Evolutionary conservation across 2,329 filamentous ascomycete genomes (phyloP), one percentile per base, ranked within the genome.

Genomic region (Talaromyces pinophilus): DNA sequence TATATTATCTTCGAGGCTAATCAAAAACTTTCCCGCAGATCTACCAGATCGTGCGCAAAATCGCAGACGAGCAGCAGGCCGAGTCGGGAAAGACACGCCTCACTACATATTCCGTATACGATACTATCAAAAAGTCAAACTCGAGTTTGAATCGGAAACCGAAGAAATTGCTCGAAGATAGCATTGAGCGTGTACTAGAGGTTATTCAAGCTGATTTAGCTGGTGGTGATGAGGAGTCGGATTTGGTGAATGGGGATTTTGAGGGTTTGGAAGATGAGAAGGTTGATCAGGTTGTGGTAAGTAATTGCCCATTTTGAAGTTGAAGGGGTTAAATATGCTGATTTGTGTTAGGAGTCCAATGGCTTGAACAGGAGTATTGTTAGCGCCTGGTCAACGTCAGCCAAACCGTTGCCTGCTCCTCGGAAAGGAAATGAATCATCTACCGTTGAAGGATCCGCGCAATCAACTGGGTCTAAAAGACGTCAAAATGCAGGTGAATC

Each of bases 141-240:
- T 96, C 93, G 0, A 93, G 90, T 63, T 80, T 98, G 25, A 92
- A 91, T 69, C 85, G 95, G 25, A 88, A 91, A 70, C 92, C 92
- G 46, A 96, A 95, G 77, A 89, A 88, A 68, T 83, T 90, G 0
- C 81, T 98, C 1, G 92, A 97, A 76, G 91, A 95, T 69, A 90
- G 91, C 42, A 92, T 98, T 69, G 92, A 96, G 68, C 85, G 92
- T 7, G 92, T 93, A 0, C 81, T 97, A 17, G 86, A 89, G 7
- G 87, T 92, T 19, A 82, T 94, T 5, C 90, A 88, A 64, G 81
- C 84, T 70, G 87, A 92, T 70, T 85, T 88, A 67, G 77, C 82
- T 15, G 84, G 82, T 15, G 84, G 82, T 57, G 84, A 86, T 28
- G 86, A 84, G 62, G 82, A 84, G 62, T 79, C 78, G 57, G 83